Percentiles rank a stretch among this genome's conserved stretches.
Conservation (phyloP, 108 stramenopile species). For the Cyclotella atomus region DNA sequence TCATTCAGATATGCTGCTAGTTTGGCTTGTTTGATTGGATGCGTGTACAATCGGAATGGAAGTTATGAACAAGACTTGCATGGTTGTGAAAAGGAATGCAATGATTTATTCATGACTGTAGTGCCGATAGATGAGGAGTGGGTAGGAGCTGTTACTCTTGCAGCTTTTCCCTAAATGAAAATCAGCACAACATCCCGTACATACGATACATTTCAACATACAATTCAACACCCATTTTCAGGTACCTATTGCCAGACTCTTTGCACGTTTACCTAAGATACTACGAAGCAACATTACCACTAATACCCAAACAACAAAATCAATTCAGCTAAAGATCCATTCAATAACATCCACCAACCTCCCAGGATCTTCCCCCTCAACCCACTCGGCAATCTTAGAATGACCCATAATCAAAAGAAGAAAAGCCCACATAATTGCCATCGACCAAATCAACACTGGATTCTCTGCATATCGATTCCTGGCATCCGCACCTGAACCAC, state of each 20-base stretch:
- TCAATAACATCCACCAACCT: slow-evolving; percentile 26
- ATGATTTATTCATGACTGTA: neutral
- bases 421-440: slow-evolving; percentile 42
- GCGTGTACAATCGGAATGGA: neutral
- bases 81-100: too few species aligned
- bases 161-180: neutral
- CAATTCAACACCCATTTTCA: too few species aligned
- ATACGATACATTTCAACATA: too few species aligned
- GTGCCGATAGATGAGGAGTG: neutral
- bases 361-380: slow-evolving; percentile 25
- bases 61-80: neutral
- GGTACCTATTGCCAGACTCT: too few species aligned
- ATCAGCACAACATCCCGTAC: too few species aligned
- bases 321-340: slow-evolving; percentile 30
- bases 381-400: slow-evolving; percentile 21
- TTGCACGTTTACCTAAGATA: too few species aligned
- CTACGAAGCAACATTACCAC: too few species aligned
- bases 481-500: neutral
- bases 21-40: neutral
- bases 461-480: slow-evolving; percentile 23
- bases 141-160: neutral
- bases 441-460: slow-evolving; percentile 26
- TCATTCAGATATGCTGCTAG: neutral
- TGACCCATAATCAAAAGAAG: slow-evolving; percentile 12
- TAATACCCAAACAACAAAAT: too few species aligned